Evolutionary conservation across 129 eudicot species (phyloP).

Genomic region (Ambrosia trifida): DNA sequence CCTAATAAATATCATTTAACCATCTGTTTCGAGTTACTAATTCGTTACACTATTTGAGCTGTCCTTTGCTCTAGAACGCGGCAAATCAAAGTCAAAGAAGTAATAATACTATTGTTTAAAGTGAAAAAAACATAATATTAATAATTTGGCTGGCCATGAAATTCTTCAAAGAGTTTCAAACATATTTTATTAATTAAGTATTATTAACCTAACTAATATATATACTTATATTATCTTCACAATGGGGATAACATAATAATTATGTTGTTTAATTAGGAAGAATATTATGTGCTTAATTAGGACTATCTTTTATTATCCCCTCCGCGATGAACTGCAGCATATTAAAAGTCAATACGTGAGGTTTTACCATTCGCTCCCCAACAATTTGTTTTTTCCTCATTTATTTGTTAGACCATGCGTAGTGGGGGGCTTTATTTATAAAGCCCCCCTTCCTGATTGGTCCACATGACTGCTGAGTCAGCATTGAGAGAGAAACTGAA

Average conservation of each 20-base stretch:
- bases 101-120: neutral
- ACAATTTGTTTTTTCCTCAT: too few relatives aligned
- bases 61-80: constrained; percentile 1
- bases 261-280: constrained; percentile 7
- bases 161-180: constrained; percentile 10
- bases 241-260: constrained; percentile 21
- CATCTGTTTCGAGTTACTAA: neutral
- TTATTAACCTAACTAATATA: constrained; percentile 8
- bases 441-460: too few relatives aligned
- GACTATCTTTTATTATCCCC: constrained; percentile 14
- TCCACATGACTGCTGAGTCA: too few relatives aligned
- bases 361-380: neutral
- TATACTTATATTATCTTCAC: constrained; percentile 23
- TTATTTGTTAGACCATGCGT: too few relatives aligned
- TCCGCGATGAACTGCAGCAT: constrained; percentile 16
- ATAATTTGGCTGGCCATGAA: constrained; percentile 18
- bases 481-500: too few relatives aligned
- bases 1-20: neutral
- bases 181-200: neutral
- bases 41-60: constrained; percentile 7
- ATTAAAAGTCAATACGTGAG: neutral
- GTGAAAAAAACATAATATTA: neutral
- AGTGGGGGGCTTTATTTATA: too few relatives aligned
- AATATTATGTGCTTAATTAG: constrained; percentile 11
- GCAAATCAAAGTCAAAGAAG: constrained; percentile 20